phyloP scores from a whole-genome alignment of 202 grass and related monocot species.

The Bolboschoenoplectus hybrid region DNA sequence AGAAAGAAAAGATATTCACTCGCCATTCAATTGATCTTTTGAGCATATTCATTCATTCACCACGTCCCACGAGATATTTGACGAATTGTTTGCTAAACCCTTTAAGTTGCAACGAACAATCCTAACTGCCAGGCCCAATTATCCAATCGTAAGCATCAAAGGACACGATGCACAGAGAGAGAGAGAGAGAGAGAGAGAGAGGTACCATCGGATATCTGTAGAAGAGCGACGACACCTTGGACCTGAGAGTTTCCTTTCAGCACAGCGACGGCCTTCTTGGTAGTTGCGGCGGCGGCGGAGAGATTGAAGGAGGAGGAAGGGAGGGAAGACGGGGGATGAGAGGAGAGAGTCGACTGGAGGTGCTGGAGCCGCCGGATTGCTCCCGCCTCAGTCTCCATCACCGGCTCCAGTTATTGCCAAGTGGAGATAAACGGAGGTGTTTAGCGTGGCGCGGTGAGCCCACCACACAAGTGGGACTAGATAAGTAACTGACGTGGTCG shows the following conservation, averaged over 20 bases:
- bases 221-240: conserved; percentile 49
- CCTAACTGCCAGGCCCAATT: not conserved
- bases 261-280: conserved; percentile 47
- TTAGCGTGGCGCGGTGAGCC: conserved; percentile 1
- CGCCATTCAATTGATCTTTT: not conserved
- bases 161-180: not conserved
- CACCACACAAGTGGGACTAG: not conserved
- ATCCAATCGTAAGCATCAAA: not conserved
- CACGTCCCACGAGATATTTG: not conserved
- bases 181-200: not conserved
- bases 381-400: conserved; percentile 21
- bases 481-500: not conserved
- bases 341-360: conserved; percentile 5
- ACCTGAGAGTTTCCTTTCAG: conserved; percentile 42
- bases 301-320: conserved; percentile 18
- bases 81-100: not conserved
- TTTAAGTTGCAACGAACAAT: not conserved
- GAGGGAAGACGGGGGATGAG: not conserved
- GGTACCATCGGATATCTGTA: conserved; percentile 45
- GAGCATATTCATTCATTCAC: not conserved
- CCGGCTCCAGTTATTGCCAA: not conserved
- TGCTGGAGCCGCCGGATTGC: conserved; percentile 45
- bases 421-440: not conserved
- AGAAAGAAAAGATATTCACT: not conserved
- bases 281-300: conserved; percentile 33